Percentiles rank a stretch among this genome's conserved stretches.
These are phyloP conservation scores for Leptomonas seymouri DNA, from an alignment of 208 protist genomes.

Conservation along the genomic window DNA sequence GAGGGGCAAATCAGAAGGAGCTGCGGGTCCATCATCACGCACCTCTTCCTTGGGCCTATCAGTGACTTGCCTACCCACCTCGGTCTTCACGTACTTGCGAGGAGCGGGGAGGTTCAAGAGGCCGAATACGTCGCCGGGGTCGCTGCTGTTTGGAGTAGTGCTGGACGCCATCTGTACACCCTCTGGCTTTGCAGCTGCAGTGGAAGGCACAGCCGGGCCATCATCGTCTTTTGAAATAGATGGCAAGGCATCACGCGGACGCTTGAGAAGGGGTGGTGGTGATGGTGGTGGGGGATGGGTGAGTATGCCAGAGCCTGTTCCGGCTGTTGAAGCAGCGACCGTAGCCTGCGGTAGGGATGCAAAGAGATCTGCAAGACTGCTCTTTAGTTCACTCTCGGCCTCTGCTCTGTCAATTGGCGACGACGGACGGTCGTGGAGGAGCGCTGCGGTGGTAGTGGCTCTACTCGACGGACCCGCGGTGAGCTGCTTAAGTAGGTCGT, in stretches of 20 bases:
- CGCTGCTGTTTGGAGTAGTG: background rate
- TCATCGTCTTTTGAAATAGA: background rate
- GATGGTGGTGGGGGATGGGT: background rate
- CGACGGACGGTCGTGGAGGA: background rate
- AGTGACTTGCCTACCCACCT: conserved; percentile 1
- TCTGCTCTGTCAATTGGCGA: background rate
- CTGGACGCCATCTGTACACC: no score
- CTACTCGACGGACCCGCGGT: conserved; percentile 15
- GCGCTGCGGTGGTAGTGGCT: background rate
- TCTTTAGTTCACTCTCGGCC: conserved; percentile 26
- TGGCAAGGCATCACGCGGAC: conserved; percentile 16
- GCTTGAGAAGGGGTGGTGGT: conserved; percentile 22
- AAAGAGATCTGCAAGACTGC: conserved; percentile 28
- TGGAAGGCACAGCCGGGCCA: background rate
- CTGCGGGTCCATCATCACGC: background rate
- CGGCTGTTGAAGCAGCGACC: background rate
- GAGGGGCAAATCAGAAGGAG: background rate
- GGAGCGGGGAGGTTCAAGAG: conserved; percentile 20
- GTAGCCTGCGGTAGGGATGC: conserved; percentile 16
- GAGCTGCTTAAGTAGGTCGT: conserved; percentile 34
- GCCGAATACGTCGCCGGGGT: conserved; percentile 14
- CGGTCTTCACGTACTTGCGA: conserved; percentile 17
- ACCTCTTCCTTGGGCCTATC: background rate
- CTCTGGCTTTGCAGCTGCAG: background rate
- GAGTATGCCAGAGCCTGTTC: background rate